phyloP scores from a whole-genome alignment of 805 yeast genomes.

The Starmerella riodocensis region DNA sequence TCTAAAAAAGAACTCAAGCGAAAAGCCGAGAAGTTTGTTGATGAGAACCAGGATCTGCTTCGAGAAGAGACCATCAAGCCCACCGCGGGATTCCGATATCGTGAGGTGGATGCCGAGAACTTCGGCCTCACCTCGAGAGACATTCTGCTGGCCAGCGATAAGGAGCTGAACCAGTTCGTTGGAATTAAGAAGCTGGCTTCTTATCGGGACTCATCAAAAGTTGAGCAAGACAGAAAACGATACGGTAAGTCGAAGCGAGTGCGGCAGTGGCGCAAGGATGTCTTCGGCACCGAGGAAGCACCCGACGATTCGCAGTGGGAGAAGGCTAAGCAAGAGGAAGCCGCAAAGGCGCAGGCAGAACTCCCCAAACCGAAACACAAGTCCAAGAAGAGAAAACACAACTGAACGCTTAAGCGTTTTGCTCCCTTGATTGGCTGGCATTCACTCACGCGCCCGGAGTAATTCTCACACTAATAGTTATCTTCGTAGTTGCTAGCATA shows the following conservation, averaged over 20 bases:
- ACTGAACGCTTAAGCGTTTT: background rate
- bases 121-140: slow-evolving; percentile 79
- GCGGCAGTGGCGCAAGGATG: slow-evolving; percentile 79
- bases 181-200: slow-evolving; percentile 91
- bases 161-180: slow-evolving; percentile 66
- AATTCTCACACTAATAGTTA: no score
- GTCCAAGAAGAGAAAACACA: slow-evolving; percentile 1
- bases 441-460: no score
- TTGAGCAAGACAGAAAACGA: slow-evolving; percentile 68
- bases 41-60: slow-evolving; percentile 50
- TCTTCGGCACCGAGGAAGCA: slow-evolving; percentile 48
- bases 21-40: slow-evolving; percentile 67
- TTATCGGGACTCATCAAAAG: slow-evolving; percentile 61
- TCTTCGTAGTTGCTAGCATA: no score
- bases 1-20: slow-evolving; percentile 49
- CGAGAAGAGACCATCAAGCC: slow-evolving; percentile 42
- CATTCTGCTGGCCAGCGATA: slow-evolving; percentile 79
- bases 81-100: slow-evolving; percentile 55
- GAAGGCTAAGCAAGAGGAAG: slow-evolving; percentile 15
- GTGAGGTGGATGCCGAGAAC: slow-evolving; percentile 91
- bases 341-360: slow-evolving; percentile 9
- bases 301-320: slow-evolving; percentile 26
- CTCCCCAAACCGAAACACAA: slow-evolving; percentile 1
- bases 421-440: no score
- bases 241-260: slow-evolving; percentile 69